Evolutionary conservation across 768 basidiomycete species (phyloP).

Genomic region (Paxillus rubicundulus): DNA sequence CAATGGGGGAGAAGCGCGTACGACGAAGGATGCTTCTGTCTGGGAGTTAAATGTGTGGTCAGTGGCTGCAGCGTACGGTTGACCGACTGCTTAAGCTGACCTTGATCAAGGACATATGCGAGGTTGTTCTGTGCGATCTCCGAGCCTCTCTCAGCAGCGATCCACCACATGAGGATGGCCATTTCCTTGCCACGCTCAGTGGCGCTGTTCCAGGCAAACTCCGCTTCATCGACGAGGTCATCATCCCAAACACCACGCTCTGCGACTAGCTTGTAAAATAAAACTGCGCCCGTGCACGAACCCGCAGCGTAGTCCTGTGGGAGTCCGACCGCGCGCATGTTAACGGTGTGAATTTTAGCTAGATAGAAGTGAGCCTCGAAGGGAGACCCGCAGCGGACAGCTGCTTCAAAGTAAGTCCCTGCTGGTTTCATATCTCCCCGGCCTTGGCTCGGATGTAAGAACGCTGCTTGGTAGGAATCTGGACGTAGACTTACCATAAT

Average conservation of each 20-base stretch:
- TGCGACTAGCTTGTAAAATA: conserved; percentile 89
- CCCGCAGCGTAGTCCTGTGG: conserved; percentile 55
- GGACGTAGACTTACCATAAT: conserved; percentile 48
- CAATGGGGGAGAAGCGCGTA: conserved; percentile 64
- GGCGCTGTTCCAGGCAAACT: conserved; percentile 67
- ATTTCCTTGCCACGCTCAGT: conserved; percentile 71
- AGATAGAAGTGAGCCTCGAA: conserved; percentile 96
- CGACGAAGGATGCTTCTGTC: conserved; percentile 69
- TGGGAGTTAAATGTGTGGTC: conserved; percentile 23
- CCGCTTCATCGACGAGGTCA: conserved; percentile 78
- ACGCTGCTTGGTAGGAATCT: neutral
- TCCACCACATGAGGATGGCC: conserved; percentile 92
- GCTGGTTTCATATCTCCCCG: conserved; percentile 68
- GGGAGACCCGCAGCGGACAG: conserved; percentile 82
- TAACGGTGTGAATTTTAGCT: conserved; percentile 71
- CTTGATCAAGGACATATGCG: conserved; percentile 89
- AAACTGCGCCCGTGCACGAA: conserved; percentile 86
- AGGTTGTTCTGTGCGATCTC: conserved; percentile 96
- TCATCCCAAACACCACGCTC: conserved; percentile 90
- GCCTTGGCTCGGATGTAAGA: conserved; percentile 40
- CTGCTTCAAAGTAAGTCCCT: conserved; percentile 75
- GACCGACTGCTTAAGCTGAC: conserved; percentile 41
- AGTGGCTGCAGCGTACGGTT: conserved; percentile 32
- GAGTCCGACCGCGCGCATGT: conserved; percentile 42
- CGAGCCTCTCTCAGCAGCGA: conserved; percentile 88